Conservation (phyloP, 495 filamentous ascomycete genomes). For the Lasiosphaeria hispida region DNA sequence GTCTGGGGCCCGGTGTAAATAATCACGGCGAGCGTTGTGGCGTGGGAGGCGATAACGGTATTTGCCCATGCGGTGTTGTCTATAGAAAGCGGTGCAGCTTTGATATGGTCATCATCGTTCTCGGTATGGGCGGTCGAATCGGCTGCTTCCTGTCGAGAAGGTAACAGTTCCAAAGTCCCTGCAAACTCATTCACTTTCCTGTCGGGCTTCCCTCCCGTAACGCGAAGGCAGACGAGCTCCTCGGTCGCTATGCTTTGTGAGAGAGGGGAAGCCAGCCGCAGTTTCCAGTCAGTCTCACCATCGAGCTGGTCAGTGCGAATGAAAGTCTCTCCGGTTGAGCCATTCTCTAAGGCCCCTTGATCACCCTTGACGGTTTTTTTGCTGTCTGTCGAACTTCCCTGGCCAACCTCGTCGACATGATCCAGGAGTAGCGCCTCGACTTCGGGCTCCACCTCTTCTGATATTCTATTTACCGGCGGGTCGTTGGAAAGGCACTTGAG, state of each 20-base stretch:
- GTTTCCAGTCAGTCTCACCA: conserved; percentile 98
- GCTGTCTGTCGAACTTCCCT: conserved; percentile 24
- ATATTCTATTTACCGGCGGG: conserved; percentile 25
- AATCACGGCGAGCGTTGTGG: conserved; percentile 79
- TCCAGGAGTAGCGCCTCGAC: conserved; percentile 43
- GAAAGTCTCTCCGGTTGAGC: conserved; percentile 78
- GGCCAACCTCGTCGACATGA: conserved; percentile 27
- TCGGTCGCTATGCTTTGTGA: conserved; percentile 69
- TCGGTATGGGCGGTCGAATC: conserved; percentile 22
- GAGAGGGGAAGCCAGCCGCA: conserved; percentile 79
- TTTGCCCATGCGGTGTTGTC: conserved; percentile 99
- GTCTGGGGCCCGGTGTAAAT: conserved; percentile 96
- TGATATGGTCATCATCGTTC: conserved; percentile 25
- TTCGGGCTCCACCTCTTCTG: conserved; percentile 26
- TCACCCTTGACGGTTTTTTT: conserved; percentile 1
- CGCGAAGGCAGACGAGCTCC: conserved; percentile 68
- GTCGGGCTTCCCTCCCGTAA: conserved; percentile 85
- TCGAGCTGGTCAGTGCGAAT: conserved; percentile 97
- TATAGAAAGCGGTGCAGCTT: conserved; percentile 75
- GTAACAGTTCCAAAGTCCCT: conserved; percentile 70
- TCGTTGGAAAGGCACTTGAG: conserved; percentile 79
- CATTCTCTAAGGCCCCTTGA: conserved; percentile 22
- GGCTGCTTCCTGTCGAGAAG: conserved; percentile 39
- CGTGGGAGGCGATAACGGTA: conserved; percentile 92
- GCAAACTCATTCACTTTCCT: conserved; percentile 91